A percentile compares a stretch with the other conserved stretches of the same genome.
Conservation (phyloP, 176 grass and related monocot genomes). For the Raddia distichophylla region DNA sequence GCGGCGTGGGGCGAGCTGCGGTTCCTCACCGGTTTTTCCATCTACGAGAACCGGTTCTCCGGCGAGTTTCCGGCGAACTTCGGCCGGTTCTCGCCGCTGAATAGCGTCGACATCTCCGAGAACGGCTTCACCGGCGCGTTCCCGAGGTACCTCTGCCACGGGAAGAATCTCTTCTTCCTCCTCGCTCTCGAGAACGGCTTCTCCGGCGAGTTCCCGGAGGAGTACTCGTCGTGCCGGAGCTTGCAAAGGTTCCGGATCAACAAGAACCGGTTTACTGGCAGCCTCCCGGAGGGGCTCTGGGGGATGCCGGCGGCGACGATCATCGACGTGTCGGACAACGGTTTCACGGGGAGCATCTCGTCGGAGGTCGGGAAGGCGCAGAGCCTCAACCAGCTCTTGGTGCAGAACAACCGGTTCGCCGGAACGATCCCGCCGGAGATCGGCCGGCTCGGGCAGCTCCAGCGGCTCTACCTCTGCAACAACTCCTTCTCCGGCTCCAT, state of each 20-base stretch:
- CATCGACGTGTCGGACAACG: constrained; percentile 79
- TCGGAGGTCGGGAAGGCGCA: constrained; percentile 48
- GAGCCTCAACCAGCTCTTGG: constrained; percentile 61
- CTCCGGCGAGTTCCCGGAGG: constrained; percentile 63
- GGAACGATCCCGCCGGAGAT: constrained; percentile 64
- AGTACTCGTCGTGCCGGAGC: constrained; percentile 60
- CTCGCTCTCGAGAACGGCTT: constrained; percentile 83
- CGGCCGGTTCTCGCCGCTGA: constrained; percentile 67
- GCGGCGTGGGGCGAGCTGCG: constrained; percentile 53
- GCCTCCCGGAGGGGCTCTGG: constrained; percentile 61
- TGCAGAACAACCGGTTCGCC: constrained; percentile 61
- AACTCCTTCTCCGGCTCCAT: constrained; percentile 69
- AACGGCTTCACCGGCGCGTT: constrained; percentile 69
- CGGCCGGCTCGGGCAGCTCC: constrained; percentile 52
- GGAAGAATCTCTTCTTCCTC: constrained; percentile 53
- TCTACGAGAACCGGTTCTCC: constrained; percentile 76
- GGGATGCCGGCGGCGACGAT: constrained; percentile 57
- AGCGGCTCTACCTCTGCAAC: constrained; percentile 68
- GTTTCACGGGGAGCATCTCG: constrained; percentile 64
- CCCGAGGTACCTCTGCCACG: constrained; percentile 64
- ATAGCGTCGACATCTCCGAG: constrained; percentile 78
- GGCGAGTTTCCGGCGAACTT: constrained; percentile 70
- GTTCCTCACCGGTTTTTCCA: constrained; percentile 55
- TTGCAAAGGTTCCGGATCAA: constrained; percentile 76
- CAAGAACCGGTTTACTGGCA: constrained; percentile 63